phyloP scores from a whole-genome alignment of 2,329 filamentous ascomycete species.

The Aspergillus sp. region DNA sequence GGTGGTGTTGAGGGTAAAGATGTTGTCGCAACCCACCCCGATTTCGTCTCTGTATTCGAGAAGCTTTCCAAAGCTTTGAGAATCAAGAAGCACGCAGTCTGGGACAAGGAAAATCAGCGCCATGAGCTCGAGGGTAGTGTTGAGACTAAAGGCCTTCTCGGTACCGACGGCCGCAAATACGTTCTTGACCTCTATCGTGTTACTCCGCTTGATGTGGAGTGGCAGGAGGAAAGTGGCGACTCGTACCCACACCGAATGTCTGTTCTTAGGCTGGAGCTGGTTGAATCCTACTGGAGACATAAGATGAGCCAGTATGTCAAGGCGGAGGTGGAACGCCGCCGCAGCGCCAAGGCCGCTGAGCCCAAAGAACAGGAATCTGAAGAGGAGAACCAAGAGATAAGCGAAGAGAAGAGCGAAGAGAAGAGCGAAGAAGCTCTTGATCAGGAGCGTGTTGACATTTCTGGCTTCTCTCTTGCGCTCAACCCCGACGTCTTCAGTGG shows the following conservation, averaged over 20 bases:
- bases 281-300: constrained; percentile 80
- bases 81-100: constrained; percentile 93
- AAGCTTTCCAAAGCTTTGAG: constrained; percentile 88
- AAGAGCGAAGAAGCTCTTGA: constrained; percentile 47
- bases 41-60: constrained; percentile 81
- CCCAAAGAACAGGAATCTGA: constrained; percentile 45
- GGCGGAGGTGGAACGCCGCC: constrained; percentile 71
- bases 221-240: constrained; percentile 75
- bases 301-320: constrained; percentile 91
- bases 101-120: constrained; percentile 92
- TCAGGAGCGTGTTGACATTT: constrained; percentile 79
- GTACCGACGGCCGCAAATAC: constrained; percentile 95
- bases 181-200: constrained; percentile 96
- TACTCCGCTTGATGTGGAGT: constrained; percentile 85
- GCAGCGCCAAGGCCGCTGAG: constrained; percentile 49
- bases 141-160: constrained; percentile 96
- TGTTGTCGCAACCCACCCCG: constrained; percentile 85
- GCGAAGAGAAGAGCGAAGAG: constrained; percentile 44
- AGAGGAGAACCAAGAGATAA: constrained; percentile 41
- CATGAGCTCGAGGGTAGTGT: constrained; percentile 94
- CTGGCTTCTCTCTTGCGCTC: constrained; percentile 82
- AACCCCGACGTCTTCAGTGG: constrained; percentile 97
- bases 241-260: constrained; percentile 96
- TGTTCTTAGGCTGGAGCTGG: constrained; percentile 84
- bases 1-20: constrained; percentile 98